Base-by-base conservation (phyloP, 73 alveolate species). In the Uronychia binucleata region DNA sequence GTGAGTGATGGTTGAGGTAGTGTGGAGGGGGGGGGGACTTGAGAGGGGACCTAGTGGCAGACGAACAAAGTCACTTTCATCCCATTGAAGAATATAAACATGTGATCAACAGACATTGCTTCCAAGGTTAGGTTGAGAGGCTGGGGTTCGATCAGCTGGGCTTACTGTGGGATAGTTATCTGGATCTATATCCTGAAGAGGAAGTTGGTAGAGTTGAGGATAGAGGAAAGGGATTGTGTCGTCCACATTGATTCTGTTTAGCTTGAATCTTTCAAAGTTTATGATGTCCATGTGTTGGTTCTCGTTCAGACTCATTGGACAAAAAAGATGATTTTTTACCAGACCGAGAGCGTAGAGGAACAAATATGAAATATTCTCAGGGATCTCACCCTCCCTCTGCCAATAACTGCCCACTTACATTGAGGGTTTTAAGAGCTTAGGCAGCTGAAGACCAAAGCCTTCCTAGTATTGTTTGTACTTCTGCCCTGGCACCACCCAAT, bases 171-270 rank as follows among this genome's bases (percentile, higher is more conserved):
- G n/a, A n/a, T n/a, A n/a, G n/a, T n/a, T n/a, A n/a, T n/a, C n/a
- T n/a, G n/a, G n/a, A n/a, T n/a, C n/a, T n/a, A n/a, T n/a, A n/a
- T n/a, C n/a, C n/a, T n/a, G n/a, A n/a, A n/a, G n/a, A n/a, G n/a
- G n/a, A n/a, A n/a, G n/a, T 27, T 57, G 33, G 46, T 75, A 74
- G 19, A 88, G 34, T 58, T 82, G 85, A 82, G 98, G 98, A 78
- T 93, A 87, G 84, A 92, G 74, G 77, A 92, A 85, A 59, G 95
- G 91, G 34, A 92, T 58, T 1, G 84, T 57, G 74, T 95, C 98
- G 78, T 95, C 98, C 5, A 84, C 75, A 76, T 84, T 80, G 89
- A 83, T 86, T 77, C 58, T 77, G 81, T 92, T 94, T 27, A 92
- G 57, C 34, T 78, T 67, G 34, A 58, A 82, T 58, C 94, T 81